Evolutionary conservation across 306 rosid species (phyloP).

Genomic region (Morella rubra): DNA sequence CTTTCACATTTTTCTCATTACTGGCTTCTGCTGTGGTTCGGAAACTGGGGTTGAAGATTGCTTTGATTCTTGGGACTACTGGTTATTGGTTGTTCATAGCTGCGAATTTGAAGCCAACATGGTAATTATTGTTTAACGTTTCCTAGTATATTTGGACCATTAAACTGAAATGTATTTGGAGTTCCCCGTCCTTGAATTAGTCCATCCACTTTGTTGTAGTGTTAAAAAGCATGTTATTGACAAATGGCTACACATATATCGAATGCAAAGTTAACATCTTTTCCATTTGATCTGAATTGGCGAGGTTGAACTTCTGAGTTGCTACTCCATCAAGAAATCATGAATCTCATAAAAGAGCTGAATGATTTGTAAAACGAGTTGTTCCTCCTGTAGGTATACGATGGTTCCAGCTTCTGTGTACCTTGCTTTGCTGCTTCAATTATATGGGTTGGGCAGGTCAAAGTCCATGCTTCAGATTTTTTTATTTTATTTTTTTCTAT

Average conservation of each 20-base stretch:
- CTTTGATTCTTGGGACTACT: slow-evolving; percentile 77
- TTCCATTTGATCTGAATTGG: background rate
- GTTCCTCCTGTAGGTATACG: slow-evolving; percentile 68
- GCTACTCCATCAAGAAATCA: background rate
- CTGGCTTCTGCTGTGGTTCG: slow-evolving; percentile 85
- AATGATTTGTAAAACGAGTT: background rate
- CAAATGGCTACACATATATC: background rate
- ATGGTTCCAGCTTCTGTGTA: slow-evolving; percentile 89
- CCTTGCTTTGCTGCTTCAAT: slow-evolving; percentile 93
- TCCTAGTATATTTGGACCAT: background rate
- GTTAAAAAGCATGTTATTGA: background rate
- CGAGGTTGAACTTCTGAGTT: background rate
- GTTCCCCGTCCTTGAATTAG: background rate
- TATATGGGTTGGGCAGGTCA: slow-evolving; percentile 97
- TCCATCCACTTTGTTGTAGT: background rate
- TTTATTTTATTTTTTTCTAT: slow-evolving; percentile 7
- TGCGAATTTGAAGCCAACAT: slow-evolving; percentile 80
- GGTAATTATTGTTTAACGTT: slow-evolving; percentile 41
- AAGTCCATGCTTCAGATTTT: slow-evolving; percentile 26
- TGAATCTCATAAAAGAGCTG: background rate
- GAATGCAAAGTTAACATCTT: background rate
- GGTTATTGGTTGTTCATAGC: slow-evolving; percentile 88
- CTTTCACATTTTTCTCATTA: slow-evolving; percentile 78
- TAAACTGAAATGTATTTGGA: background rate
- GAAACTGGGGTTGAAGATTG: slow-evolving; percentile 69